A percentile compares a stretch with the other conserved stretches of the same genome.
Conservation (phyloP, 176 grass and related monocot species). For the Elymus sibiricus region DNA sequence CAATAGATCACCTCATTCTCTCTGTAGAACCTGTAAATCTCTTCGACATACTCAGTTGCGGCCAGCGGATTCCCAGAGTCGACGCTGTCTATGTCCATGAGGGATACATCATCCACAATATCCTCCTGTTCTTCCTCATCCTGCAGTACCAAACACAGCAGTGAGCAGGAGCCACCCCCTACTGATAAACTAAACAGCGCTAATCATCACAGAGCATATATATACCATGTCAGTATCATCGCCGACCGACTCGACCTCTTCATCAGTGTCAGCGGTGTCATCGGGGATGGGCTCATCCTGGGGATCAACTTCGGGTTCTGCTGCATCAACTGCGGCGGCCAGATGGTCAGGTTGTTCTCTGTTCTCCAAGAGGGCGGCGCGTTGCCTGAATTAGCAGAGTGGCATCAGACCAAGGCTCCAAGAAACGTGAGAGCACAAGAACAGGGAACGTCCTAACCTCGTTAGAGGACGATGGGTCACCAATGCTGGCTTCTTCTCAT, state of each 20-base stretch:
- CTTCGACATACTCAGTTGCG: conserved; percentile 67
- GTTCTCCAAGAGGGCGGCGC: conserved; percentile 46
- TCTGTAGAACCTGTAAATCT: conserved; percentile 67
- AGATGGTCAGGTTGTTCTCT: conserved; percentile 29
- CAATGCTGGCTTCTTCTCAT: conserved; percentile 22
- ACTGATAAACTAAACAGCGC: not conserved
- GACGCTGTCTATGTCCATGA: conserved; percentile 61
- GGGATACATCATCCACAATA: conserved; percentile 28
- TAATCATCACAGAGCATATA: not conserved
- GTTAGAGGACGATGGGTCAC: conserved; percentile 48
- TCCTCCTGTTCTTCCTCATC: conserved; percentile 40
- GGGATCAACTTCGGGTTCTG: not conserved
- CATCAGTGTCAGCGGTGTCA: not conserved
- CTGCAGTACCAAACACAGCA: conserved; percentile 27
- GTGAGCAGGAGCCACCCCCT: not conserved
- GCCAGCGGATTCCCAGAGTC: conserved; percentile 65
- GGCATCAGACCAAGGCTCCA: not conserved
- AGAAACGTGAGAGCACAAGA: conserved; percentile 13
- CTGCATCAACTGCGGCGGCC: not conserved
- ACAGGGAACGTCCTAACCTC: conserved; percentile 37
- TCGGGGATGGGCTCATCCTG: not conserved
- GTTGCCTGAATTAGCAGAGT: conserved; percentile 44
- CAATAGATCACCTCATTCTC: conserved; percentile 63
- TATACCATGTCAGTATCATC: conserved; percentile 52
- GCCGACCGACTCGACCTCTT: not conserved